Percentiles rank a stretch among this genome's conserved stretches.
Evolutionary conservation across 2,329 filamentous ascomycete species (phyloP).

Genomic region (Dichotomopilus funicola): DNA sequence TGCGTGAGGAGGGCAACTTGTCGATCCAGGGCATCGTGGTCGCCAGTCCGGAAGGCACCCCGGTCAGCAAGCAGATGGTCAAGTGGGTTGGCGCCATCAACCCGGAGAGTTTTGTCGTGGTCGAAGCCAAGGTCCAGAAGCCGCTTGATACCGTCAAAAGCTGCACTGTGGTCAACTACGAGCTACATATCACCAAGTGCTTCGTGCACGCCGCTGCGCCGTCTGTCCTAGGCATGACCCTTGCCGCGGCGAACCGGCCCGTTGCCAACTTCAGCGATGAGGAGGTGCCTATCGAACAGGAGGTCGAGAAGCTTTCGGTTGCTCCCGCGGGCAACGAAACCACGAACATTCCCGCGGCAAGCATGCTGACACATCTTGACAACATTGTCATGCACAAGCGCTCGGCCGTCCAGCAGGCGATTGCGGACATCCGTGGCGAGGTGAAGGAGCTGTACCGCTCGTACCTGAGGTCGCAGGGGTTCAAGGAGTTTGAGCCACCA

Average conservation of each 20-base stretch:
- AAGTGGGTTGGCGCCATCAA: conserved; percentile 76
- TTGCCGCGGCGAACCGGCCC: conserved; percentile 48
- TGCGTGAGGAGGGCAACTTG: conserved; percentile 68
- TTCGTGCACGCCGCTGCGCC: conserved; percentile 66
- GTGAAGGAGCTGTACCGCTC: conserved; percentile 35
- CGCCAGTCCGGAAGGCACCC: conserved; percentile 55
- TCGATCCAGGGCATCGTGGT: conserved; percentile 76
- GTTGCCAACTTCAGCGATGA: conserved; percentile 56
- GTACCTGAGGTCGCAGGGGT: conserved; percentile 68
- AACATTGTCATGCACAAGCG: conserved; percentile 92
- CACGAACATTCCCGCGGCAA: conserved; percentile 60
- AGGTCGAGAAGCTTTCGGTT: conserved; percentile 32
- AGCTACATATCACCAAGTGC: conserved; percentile 83
- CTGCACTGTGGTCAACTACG: conserved; percentile 69
- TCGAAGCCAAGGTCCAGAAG: conserved; percentile 75
- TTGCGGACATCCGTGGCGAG: conserved; percentile 46
- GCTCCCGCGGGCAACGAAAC: conserved; percentile 21
- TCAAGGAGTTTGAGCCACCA: conserved; percentile 81
- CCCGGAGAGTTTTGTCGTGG: conserved; percentile 73
- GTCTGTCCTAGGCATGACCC: conserved; percentile 50
- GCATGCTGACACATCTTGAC: conserved; percentile 77
- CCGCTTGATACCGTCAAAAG: conserved; percentile 85
- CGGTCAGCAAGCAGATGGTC: conserved; percentile 80
- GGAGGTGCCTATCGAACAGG: conserved; percentile 34
- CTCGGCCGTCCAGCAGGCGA: conserved; percentile 83